These are phyloP conservation scores for Begonia peltatifolia DNA, from an alignment of 306 rosid species.

Conservation along the genomic window DNA sequence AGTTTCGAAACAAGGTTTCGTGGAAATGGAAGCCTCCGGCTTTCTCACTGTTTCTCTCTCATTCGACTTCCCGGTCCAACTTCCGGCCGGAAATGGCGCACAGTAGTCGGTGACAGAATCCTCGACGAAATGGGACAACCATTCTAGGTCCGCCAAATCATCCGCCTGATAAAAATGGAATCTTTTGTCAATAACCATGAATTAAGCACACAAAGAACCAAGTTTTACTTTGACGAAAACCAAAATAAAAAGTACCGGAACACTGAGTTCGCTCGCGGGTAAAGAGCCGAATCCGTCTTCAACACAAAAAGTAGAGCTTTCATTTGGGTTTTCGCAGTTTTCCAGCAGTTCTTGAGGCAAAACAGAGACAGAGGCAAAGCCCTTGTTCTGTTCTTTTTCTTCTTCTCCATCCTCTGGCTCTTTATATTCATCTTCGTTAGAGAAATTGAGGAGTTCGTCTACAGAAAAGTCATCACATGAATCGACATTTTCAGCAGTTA, in stretches of 20 bases:
- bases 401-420: conserved; percentile 20
- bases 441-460: conserved; percentile 69
- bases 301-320: conserved; percentile 4
- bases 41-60: background rate
- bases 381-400: conserved; percentile 3
- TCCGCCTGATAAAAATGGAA: conserved; percentile 42
- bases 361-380: conserved; percentile 17
- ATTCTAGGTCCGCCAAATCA: conserved; percentile 70
- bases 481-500: conserved; percentile 28
- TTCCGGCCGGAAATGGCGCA: conserved; percentile 24
- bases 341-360: conserved; percentile 8
- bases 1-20: conserved; percentile 32
- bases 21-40: conserved; percentile 6
- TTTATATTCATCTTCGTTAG: conserved; percentile 33
- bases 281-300: conserved; percentile 18
- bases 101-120: conserved; percentile 62
- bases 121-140: conserved; percentile 88
- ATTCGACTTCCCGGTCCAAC: conserved; percentile 13
- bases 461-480: conserved; percentile 55
- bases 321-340: conserved; percentile 5
- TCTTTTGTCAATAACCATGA: background rate
- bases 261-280: conserved; percentile 44
- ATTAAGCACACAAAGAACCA: background rate
- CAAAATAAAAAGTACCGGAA: conserved; percentile 41
- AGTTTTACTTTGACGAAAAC: background rate